Evolutionary conservation across 2,329 filamentous ascomycete species (phyloP).

Genomic region (Graphium sp.): DNA sequence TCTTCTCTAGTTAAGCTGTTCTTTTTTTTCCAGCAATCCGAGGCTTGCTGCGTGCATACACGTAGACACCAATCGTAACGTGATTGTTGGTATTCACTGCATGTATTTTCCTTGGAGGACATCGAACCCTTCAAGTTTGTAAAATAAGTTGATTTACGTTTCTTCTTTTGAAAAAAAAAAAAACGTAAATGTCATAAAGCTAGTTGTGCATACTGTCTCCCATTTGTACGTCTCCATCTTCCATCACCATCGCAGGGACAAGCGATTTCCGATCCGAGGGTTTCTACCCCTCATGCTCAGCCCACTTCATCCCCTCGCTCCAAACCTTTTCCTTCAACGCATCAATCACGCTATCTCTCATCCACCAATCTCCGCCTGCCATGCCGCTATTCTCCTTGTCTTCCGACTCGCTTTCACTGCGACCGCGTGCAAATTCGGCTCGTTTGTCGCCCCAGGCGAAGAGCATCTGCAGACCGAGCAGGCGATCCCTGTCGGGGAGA

Average conservation of each 20-base stretch:
- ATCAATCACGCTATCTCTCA: conserved; percentile 37
- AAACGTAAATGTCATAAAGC: conserved; percentile 1
- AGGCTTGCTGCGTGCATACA: no score
- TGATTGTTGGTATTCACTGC: no score
- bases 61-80: no score
- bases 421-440: conserved; percentile 8
- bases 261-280: no score
- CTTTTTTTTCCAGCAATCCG: no score
- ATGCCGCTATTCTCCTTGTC: conserved; percentile 7
- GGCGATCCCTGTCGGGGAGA: conserved; percentile 19
- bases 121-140: no score
- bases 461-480: conserved; percentile 31
- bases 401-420: conserved; percentile 7
- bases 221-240: conserved; percentile 1
- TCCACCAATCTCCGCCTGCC: conserved; percentile 29
- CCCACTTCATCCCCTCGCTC: conserved; percentile 24
- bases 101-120: no score
- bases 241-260: background rate
- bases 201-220: background rate
- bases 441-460: conserved; percentile 32
- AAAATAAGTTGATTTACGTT: no score
- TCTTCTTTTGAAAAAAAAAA: conserved; percentile 1
- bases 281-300: conserved; percentile 9
- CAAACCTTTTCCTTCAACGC: conserved; percentile 36
- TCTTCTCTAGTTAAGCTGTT: no score